Base-by-base conservation (phyloP, 83 land plant species). In the Isoetes engelmannii region DNA sequence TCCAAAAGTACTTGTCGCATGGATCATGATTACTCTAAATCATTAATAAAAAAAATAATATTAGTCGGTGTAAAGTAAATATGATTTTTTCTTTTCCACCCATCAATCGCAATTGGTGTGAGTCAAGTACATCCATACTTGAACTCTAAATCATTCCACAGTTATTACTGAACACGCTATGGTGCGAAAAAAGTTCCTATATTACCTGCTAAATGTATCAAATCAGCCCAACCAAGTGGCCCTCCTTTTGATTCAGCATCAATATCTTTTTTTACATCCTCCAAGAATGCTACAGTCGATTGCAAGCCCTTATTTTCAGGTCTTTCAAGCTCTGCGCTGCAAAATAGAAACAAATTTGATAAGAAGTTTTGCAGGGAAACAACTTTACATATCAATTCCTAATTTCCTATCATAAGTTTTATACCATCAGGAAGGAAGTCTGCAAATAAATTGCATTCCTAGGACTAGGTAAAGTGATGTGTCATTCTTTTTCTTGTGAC, bases 231-330 rank as follows among this genome's bases (percentile, higher is more conserved):
- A 44, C 97, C 69, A 55, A 95, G 72, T 37, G 94, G 91, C 9
- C 99, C 99, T 42, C 97, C 97, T 72, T 83, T 86, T 45, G 99
- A 89, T 48, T 74, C 80, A 41, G 86, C 80, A 80, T 95, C 97
- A 19, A 91, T 76, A 44, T 86, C 85, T 77, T 89, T 85, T 80
- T 95, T 95, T 63, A 83, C 73, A 61, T 78, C 80, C 61, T 84
- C 94, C 68, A 91, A 57, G 10, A 91, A 67, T 68, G 56, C 75
- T 70, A 95, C 48, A 45, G 89, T 97, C 48, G 85, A 77, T 44
- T 87, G 79, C 56, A 95, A 83, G 46, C 81, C 87, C 54, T 77
- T 76, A 61, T 95, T 95, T 77, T 95, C 99, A 54, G 89, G 97
- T 74, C 99, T 85, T 69, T 66, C 79, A 49, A 95, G 69, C 88